A percentile compares a stretch with the other conserved stretches of the same genome.
These are phyloP conservation scores for Aphanocladium album DNA, from an alignment of 2,329 filamentous ascomycete genomes.

Conservation along the genomic window DNA sequence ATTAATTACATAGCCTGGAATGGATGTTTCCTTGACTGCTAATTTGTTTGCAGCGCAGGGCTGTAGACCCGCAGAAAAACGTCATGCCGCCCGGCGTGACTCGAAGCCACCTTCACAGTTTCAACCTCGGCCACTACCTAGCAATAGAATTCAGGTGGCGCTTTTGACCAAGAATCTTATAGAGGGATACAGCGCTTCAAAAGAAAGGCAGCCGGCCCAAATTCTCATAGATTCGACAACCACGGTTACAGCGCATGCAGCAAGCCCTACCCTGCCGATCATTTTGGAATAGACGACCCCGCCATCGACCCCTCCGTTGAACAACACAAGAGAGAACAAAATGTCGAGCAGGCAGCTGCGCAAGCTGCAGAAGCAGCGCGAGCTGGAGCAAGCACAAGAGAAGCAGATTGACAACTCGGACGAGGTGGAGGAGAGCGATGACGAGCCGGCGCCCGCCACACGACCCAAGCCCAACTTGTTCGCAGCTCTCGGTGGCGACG, in stretches of 20 bases:
- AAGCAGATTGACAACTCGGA: conserved; percentile 16
- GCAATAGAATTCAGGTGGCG: neutral
- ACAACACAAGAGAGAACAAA: conserved; percentile 13
- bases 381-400: conserved; percentile 31
- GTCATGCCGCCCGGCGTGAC: conserved; percentile 9
- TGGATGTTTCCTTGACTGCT: too few relatives aligned
- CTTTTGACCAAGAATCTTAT: neutral
- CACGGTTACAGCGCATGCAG: too few relatives aligned
- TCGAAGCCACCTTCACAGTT: neutral
- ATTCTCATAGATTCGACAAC: too few relatives aligned
- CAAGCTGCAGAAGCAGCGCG: conserved; percentile 47
- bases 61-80: conserved; percentile 9
- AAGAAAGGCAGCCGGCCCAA: too few relatives aligned
- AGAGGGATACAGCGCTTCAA: too few relatives aligned
- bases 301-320: neutral
- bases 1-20: too few relatives aligned
- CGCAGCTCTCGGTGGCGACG: conserved; percentile 44
- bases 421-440: conserved; percentile 28
- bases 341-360: conserved; percentile 51
- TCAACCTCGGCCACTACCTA: neutral
- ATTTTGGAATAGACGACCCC: conserved; percentile 1
- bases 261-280: too few relatives aligned
- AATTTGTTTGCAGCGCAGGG: neutral
- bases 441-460: conserved; percentile 28
- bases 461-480: conserved; percentile 41